Base-by-base conservation (phyloP, 2,329 filamentous ascomycete genomes). In the Hypocreales sp. region DNA sequence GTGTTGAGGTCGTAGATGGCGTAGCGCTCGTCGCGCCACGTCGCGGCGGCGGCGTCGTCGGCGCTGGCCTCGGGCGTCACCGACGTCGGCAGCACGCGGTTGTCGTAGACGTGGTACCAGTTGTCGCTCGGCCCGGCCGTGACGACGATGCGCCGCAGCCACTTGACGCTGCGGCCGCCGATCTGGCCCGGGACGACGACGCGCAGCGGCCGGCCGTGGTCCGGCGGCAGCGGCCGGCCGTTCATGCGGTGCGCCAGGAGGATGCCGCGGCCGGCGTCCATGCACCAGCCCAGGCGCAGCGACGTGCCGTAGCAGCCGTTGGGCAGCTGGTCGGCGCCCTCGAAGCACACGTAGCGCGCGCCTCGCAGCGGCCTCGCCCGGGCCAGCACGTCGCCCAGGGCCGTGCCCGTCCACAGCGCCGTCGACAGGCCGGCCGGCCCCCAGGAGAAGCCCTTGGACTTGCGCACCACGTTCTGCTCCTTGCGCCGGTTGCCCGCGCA, bases 41-140 rank as follows among this genome's bases (percentile, higher is more conserved):
- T 81, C 14, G 76, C 68, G 0, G 72, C 69, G 28, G 84, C n/a
- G n/a, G n/a, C n/a, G n/a, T n/a, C 61, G 35, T 78, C 69, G 2
- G 75, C 74, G 32, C 80, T 77, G 45, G 78, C 75, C 39, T 92
- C 83, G 1, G 86, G 83, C 8, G 75, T 77, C 11, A 93, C 64
- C 66, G 75, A 86, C 0, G 83, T 92, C 37, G 86, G 86, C 21
- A 94, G 55, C 2, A 94, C 83, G 32, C 83, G 64, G 46, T 94
- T 94, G 48, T 94, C 86, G 50, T 90, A 86, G 35, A 92, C 83
- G 50, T 94, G 86, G 42, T 93, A 93, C 82, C 83, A 92, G 45
- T 92, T 93, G 35, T 87, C 77, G 45, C 83, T 92, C 1, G 84
- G 83, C 15, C 64, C 60, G 8, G 74, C 67, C 0, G 83, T 87